These are phyloP conservation scores for Apophysomyces variabilis DNA, from an alignment of 371 early-diverging fungal species.

Conservation along the genomic window DNA sequence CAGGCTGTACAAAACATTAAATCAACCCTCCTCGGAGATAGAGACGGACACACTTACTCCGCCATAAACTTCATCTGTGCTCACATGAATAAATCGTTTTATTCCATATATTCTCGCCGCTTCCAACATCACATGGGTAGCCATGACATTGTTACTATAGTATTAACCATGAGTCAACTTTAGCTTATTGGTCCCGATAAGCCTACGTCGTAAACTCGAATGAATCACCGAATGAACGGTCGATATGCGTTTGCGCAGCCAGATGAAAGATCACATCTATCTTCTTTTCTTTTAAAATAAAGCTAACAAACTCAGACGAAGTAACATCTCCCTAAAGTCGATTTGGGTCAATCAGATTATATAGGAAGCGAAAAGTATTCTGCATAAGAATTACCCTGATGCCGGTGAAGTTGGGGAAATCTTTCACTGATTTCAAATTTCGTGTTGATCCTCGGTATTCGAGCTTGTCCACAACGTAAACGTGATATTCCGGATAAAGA, in stretches of 20 bases:
- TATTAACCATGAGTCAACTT: not conserved
- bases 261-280: slow-evolving; percentile 84
- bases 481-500: slow-evolving; percentile 73
- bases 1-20: slow-evolving; percentile 52
- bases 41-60: slow-evolving; percentile 40
- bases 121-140: slow-evolving; percentile 87
- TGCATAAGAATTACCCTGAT: slow-evolving; percentile 55
- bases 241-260: slow-evolving; percentile 89
- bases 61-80: slow-evolving; percentile 92
- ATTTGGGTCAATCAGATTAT: slow-evolving; percentile 13
- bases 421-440: slow-evolving; percentile 58
- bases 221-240: slow-evolving; percentile 88
- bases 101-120: slow-evolving; percentile 67
- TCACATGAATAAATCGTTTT: slow-evolving; percentile 77
- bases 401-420: slow-evolving; percentile 66
- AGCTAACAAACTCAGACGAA: slow-evolving; percentile 69
- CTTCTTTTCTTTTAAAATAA: slow-evolving; percentile 67
- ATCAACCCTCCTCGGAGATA: slow-evolving; percentile 2
- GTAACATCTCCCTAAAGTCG: slow-evolving; percentile 70
- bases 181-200: not conserved
- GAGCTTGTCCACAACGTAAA: slow-evolving; percentile 79
- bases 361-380: not conserved
- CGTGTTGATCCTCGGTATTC: slow-evolving; percentile 81
- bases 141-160: slow-evolving; percentile 77
- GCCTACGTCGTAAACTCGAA: slow-evolving; percentile 77